phyloP scores from a whole-genome alignment of 441 rosid species.

The Rhodomyrtus psidioides region DNA sequence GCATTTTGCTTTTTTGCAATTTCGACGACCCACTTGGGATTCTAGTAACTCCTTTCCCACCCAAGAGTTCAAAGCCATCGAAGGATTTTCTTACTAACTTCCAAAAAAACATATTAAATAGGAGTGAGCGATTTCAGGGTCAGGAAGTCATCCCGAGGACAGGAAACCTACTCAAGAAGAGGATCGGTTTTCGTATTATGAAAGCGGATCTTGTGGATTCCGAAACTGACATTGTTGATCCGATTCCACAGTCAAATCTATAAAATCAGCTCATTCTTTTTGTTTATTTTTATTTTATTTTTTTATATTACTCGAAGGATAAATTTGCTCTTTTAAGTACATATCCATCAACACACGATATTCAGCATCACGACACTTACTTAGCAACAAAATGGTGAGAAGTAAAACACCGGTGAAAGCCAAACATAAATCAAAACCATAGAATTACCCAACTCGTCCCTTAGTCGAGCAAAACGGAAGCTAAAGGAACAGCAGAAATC shows the following conservation, averaged over 20 bases:
- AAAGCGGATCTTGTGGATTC: neutral
- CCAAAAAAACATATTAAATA: neutral
- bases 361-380: too few relatives aligned
- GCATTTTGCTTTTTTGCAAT: too few relatives aligned
- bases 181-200: accelerated
- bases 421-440: neutral
- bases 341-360: accelerated
- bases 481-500: accelerated
- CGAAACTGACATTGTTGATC: neutral
- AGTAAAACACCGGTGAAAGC: neutral
- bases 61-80: neutral
- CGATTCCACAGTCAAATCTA: too few relatives aligned
- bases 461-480: neutral
- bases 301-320: too few relatives aligned
- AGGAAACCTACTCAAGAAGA: accelerated
- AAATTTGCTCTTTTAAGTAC: neutral
- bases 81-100: neutral
- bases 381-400: accelerated
- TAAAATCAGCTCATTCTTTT: too few relatives aligned
- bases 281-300: accelerated
- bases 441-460: neutral
- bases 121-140: neutral
- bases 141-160: too few relatives aligned
- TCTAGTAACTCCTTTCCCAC: too few relatives aligned
- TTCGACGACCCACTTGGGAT: too few relatives aligned